A percentile compares a stretch with the other conserved stretches of the same genome.
These are phyloP conservation scores for Neofusicoccum kwambonambiense DNA, from an alignment of 2,329 filamentous ascomycete genomes.

Conservation along the genomic window DNA sequence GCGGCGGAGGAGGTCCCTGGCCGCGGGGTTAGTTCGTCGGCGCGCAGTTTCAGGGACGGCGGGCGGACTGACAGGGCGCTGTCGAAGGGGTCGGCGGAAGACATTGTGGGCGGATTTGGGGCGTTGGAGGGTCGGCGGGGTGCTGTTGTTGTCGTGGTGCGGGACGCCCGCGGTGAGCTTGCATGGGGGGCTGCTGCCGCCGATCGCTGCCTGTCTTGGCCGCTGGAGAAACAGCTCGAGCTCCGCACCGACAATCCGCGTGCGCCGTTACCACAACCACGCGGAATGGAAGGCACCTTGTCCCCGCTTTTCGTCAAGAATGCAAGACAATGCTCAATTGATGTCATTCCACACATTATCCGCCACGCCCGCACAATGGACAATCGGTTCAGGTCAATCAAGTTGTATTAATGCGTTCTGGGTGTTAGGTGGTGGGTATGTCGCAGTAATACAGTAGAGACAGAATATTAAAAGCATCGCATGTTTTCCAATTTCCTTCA, in stretches of 20 bases:
- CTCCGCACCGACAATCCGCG: background rate
- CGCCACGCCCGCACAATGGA: background rate
- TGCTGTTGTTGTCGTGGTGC: slow-evolving; percentile 14
- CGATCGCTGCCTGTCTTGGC: slow-evolving; percentile 1
- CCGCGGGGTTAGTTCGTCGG: slow-evolving; percentile 20
- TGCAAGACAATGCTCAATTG: background rate
- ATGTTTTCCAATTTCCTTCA: slow-evolving; percentile 7
- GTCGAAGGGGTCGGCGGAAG: slow-evolving; percentile 66
- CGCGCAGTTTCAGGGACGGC: background rate
- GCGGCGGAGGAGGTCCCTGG: slow-evolving; percentile 93
- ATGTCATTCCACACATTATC: background rate
- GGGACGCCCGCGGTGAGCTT: slow-evolving; percentile 12
- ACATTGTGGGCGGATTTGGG: slow-evolving; percentile 37
- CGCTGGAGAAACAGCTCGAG: slow-evolving; percentile 6
- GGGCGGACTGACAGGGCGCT: slow-evolving; percentile 67
- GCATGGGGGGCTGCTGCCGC: slow-evolving; percentile 13
- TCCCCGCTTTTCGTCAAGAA: background rate
- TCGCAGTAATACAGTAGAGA: background rate
- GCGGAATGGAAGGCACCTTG: background rate
- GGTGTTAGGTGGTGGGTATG: background rate
- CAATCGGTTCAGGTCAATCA: background rate
- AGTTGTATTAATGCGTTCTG: background rate
- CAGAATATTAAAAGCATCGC: background rate
- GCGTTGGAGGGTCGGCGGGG: background rate
- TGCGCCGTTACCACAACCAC: background rate